Base-by-base conservation (phyloP, 2,329 filamentous ascomycete genomes). In the Colletotrichum caudatum region DNA sequence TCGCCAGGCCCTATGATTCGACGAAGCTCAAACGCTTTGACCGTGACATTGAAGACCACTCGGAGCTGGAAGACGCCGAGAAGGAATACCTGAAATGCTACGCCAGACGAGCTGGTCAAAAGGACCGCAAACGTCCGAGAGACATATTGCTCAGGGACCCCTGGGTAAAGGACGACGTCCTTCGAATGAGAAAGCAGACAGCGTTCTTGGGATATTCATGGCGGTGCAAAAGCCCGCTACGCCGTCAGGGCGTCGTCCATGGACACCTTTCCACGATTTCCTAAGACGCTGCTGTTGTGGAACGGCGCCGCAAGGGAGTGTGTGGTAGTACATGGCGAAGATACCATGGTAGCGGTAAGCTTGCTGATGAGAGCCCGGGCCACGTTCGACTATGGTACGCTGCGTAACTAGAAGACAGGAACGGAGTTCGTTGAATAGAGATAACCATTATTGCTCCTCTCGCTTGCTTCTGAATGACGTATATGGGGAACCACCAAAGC, bases 131-230 rank as follows among this genome's bases (percentile, higher is more conserved):
- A 80, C 84, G 95, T 73, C 90, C 95, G 0, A 87, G 95, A n/a
- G 96, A 99, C 80, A 92, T 92, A 76, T 82, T 98, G 69, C 83
- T 98, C 37, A 87, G 95, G 54, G 95, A 98, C 80, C 87, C 86
- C 35, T 82, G 84, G 11, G 87, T 92, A 8, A 91, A 90, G 51
- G 86, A 85, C 51, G 84, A 86, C 20, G 94, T 92, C n/a, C 84
- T 98, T 80, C 90, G 93, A 75, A 87, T 96, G 74, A 89, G 96
- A 71, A 97, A 95, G 81, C 88, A 88, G 78, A 92, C 89, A 35
- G 94, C 94, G 0, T 98, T 98, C 80, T 82, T 97, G 73, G 95
- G 95, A 0, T 99, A 99, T 79, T 94, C 93, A 2, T 98, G 96
- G 85, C 88, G 90, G 85, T 88, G 90, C 16, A 84, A 90, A 58